These are phyloP conservation scores for Thermoascus crustaceus DNA, from an alignment of 2,329 filamentous ascomycete genomes.

Conservation along the genomic window DNA sequence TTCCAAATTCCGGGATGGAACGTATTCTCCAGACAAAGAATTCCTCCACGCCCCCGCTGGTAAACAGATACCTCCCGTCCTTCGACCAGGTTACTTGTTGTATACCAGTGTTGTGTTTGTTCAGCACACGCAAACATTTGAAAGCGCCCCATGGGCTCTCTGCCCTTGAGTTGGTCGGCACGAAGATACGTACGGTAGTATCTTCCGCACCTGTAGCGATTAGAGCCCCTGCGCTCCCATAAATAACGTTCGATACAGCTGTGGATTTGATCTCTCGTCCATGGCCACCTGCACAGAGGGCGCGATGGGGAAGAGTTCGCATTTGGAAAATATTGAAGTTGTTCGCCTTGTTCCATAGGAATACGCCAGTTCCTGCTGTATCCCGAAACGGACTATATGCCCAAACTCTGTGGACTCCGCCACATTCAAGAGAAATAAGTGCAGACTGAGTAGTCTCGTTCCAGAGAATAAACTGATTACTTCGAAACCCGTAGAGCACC, in stretches of 20 bases:
- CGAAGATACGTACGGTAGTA: slow-evolving; percentile 64
- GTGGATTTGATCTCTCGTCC: slow-evolving; percentile 74
- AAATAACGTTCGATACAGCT: slow-evolving; percentile 35
- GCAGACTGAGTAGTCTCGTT: slow-evolving; percentile 65
- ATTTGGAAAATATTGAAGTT: slow-evolving; percentile 41
- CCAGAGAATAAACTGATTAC: slow-evolving; percentile 72
- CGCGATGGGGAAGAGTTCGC: slow-evolving; percentile 31
- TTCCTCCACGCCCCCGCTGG: slow-evolving; percentile 80
- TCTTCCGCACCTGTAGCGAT: slow-evolving; percentile 65
- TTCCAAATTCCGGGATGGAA: slow-evolving; percentile 43
- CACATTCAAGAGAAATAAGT: slow-evolving; percentile 66
- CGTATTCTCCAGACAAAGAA: slow-evolving; percentile 74
- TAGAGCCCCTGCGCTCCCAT: slow-evolving; percentile 22
- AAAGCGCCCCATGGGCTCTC: slow-evolving; percentile 21
- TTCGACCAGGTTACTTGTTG: slow-evolving; percentile 70
- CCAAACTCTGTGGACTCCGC: slow-evolving; percentile 75
- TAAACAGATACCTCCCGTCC: slow-evolving; percentile 64
- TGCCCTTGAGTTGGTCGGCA: slow-evolving; percentile 11
- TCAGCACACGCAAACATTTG: slow-evolving; percentile 56
- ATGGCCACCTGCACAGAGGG: slow-evolving; percentile 64
- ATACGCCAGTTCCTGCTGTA: slow-evolving; percentile 37
- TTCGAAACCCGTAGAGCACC: slow-evolving; percentile 71
- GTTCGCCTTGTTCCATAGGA: slow-evolving; percentile 69
- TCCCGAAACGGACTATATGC: slow-evolving; percentile 39
- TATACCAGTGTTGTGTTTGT: slow-evolving; percentile 73